Evolutionary conservation across 2,329 filamentous ascomycete genomes (phyloP).

Genomic region (Colletotrichum camelliae): DNA sequence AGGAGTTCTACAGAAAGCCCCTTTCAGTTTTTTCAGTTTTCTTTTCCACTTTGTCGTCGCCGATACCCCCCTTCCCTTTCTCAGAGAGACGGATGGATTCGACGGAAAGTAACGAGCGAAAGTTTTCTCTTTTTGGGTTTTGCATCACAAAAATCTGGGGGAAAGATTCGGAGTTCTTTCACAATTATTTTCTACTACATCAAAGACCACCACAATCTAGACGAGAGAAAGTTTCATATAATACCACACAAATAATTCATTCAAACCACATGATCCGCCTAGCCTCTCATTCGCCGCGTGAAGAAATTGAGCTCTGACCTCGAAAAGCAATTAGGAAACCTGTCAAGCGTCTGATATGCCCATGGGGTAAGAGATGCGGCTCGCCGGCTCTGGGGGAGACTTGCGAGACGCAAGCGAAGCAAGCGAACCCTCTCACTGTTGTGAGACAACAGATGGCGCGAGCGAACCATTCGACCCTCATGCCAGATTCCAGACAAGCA

Average conservation of each 20-base stretch:
- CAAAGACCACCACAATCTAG: not conserved
- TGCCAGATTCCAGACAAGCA: not conserved
- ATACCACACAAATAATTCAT: conserved; percentile 10
- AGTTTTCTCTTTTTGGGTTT: not conserved
- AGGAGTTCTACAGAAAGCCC: not conserved
- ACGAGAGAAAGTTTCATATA: conserved; percentile 6
- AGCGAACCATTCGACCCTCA: not conserved
- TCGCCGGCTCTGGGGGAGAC: not conserved
- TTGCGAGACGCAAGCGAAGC: not conserved
- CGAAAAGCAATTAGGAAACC: not conserved
- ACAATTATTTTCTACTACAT: not conserved
- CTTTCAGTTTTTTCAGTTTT: not conserved
- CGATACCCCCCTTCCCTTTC: conserved; percentile 23
- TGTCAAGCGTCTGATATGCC: not conserved
- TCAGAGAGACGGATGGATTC: conserved; percentile 20
- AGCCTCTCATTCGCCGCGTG: not conserved
- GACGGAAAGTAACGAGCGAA: conserved; percentile 20
- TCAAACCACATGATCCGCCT: not conserved
- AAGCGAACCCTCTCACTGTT: not conserved
- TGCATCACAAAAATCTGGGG: not conserved
- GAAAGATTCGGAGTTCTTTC: not conserved
- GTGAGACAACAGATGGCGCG: not conserved
- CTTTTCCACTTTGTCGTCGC: conserved; percentile 21
- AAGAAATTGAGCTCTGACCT: not conserved
- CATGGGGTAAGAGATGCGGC: not conserved